A percentile compares a stretch with the other conserved stretches of the same genome.
phyloP scores from a whole-genome alignment of 169 alveolate species.

The Babesia ovis region DNA sequence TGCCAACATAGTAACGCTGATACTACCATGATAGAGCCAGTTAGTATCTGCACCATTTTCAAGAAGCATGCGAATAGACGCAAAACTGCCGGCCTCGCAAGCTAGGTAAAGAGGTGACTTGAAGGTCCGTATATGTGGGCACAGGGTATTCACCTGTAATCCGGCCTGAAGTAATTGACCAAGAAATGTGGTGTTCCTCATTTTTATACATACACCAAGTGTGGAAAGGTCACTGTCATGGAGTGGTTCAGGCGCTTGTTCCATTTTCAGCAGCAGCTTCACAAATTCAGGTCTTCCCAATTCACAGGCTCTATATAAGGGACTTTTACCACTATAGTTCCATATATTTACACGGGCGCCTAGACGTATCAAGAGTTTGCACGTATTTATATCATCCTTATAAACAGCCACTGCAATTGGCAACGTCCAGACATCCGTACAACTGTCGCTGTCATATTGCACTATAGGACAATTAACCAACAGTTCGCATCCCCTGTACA shows the following conservation, averaged over 20 bases:
- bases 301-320: conserved; percentile 84
- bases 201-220: conserved; percentile 58
- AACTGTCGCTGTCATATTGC: conserved; percentile 67
- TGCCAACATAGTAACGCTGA: conserved; percentile 82
- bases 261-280: conserved; percentile 56
- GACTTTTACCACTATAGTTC: conserved; percentile 85
- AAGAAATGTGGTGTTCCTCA: conserved; percentile 54
- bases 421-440: conserved; percentile 82
- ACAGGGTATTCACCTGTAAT: conserved; percentile 66
- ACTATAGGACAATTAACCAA: conserved; percentile 83
- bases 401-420: conserved; percentile 84
- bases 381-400: conserved; percentile 73
- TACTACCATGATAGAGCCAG: conserved; percentile 79
- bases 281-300: conserved; percentile 75
- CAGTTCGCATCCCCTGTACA: conserved; percentile 82
- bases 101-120: conserved; percentile 88
- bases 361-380: conserved; percentile 77
- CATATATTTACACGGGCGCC: conserved; percentile 86
- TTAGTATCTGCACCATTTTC: conserved; percentile 86
- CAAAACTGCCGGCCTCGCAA: conserved; percentile 79
- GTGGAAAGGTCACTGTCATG: conserved; percentile 72
- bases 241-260: conserved; percentile 42
- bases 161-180: conserved; percentile 78
- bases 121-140: conserved; percentile 80
- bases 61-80: conserved; percentile 75